These are phyloP conservation scores for Trifolium dubium DNA, from an alignment of 306 rosid species.

Conservation along the genomic window DNA sequence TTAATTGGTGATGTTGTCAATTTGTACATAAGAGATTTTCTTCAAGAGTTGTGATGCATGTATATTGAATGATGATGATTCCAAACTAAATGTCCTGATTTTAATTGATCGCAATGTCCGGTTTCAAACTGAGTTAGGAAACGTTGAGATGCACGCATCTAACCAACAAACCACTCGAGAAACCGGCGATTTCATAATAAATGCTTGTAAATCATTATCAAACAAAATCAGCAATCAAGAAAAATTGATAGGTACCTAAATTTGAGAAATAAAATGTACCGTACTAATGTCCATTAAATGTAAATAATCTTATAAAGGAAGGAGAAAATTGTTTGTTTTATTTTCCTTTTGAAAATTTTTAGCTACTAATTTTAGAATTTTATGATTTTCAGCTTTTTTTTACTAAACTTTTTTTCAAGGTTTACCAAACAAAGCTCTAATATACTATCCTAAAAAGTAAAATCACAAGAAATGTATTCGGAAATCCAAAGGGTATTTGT, in stretches of 20 bases:
- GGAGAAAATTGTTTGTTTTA: not conserved
- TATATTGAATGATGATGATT: constrained; percentile 29
- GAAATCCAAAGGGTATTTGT: not conserved
- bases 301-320: not conserved
- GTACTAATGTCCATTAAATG: not conserved
- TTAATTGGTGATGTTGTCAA: constrained; percentile 44
- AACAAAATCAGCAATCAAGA: constrained; percentile 12
- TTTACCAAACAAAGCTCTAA: not conserved
- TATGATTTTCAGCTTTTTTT: not conserved
- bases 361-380: not conserved
- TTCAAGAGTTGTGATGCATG: not conserved
- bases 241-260: not conserved
- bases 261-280: not conserved
- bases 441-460: not conserved
- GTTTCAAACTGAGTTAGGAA: not conserved
- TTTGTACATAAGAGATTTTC: constrained; percentile 44
- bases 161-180: not conserved
- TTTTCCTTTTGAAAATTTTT: not conserved
- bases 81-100: not conserved
- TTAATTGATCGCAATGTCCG: not conserved
- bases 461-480: not conserved
- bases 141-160: not conserved
- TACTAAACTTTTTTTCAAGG: too few species aligned
- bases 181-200: not conserved
- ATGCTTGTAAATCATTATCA: constrained; percentile 7